Evolutionary conservation across 345 rosid species (phyloP).

Genomic region (Gossypium turneri): DNA sequence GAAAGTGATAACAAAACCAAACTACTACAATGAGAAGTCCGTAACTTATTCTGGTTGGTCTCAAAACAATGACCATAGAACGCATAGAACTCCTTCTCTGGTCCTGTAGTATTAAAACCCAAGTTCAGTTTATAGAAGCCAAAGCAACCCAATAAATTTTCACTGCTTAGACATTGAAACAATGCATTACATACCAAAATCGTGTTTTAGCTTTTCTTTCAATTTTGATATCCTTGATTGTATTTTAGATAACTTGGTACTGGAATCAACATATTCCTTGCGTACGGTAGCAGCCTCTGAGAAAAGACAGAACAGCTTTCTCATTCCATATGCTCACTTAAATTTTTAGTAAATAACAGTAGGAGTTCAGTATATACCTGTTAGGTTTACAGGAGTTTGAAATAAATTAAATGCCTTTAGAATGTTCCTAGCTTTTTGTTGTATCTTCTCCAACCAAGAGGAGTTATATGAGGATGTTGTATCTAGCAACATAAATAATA

Average conservation of each 20-base stretch:
- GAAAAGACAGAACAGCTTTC: slow-evolving; percentile 18
- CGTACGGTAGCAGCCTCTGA: slow-evolving; percentile 76
- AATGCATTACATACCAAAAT: slow-evolving; percentile 61
- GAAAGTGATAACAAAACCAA: background rate
- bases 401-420: slow-evolving; percentile 70
- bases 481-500: slow-evolving; percentile 30
- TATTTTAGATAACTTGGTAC: slow-evolving; percentile 64
- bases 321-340: slow-evolving; percentile 5
- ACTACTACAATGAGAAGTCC: background rate
- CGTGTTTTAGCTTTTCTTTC: slow-evolving; percentile 70
- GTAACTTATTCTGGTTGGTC: slow-evolving; percentile 85
- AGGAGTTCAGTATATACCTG: slow-evolving; percentile 39
- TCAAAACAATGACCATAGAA: slow-evolving; percentile 78
- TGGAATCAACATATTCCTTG: slow-evolving; percentile 78
- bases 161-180: slow-evolving; percentile 13
- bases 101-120: slow-evolving; percentile 47
- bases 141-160: slow-evolving; percentile 17
- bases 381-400: slow-evolving; percentile 65
- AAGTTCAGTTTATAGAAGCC: slow-evolving; percentile 23
- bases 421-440: slow-evolving; percentile 48
- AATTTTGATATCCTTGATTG: slow-evolving; percentile 83
- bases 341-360: background rate
- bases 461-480: slow-evolving; percentile 38
- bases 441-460: slow-evolving; percentile 88
- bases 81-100: slow-evolving; percentile 84